phyloP scores from a whole-genome alignment of 495 filamentous ascomycete species.

The Cladorrhinum samala region DNA sequence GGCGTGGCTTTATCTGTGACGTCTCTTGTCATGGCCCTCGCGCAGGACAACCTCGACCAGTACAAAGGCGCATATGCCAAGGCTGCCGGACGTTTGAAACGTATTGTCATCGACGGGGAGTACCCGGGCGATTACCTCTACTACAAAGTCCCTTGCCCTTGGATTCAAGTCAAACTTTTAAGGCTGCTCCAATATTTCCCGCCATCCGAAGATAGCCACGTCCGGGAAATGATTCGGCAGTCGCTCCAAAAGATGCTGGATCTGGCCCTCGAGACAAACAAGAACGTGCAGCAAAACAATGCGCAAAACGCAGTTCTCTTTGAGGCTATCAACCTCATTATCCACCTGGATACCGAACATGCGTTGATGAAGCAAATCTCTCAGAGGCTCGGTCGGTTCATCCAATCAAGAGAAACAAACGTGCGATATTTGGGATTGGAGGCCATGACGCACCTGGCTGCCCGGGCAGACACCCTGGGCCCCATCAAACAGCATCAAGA shows the following conservation, averaged over 20 bases:
- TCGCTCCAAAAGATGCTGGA: constrained; percentile 87
- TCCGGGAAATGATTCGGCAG: constrained; percentile 86
- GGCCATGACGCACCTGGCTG: constrained; percentile 97
- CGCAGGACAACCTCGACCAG: constrained; percentile 85
- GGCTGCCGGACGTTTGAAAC: constrained; percentile 80
- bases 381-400: constrained; percentile 89
- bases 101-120: constrained; percentile 82
- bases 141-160: constrained; percentile 98
- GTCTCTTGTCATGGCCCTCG: constrained; percentile 91
- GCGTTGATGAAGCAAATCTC: constrained; percentile 96
- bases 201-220: constrained; percentile 84
- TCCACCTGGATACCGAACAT: constrained; percentile 96
- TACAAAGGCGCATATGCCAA: constrained; percentile 95
- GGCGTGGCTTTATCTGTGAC: constrained; percentile 94
- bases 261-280: constrained; percentile 83
- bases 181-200: constrained; percentile 92
- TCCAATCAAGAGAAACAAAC: constrained; percentile 94
- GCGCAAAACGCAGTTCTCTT: constrained; percentile 98
- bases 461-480: constrained; percentile 87
- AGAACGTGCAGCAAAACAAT: constrained; percentile 99
- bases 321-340: constrained; percentile 97
- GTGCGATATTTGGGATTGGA: constrained; percentile 95
- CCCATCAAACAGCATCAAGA: constrained; percentile 98
- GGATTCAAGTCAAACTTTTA: constrained; percentile 94
- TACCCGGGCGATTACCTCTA: constrained; percentile 87